Evolutionary conservation across 805 yeast species (phyloP).

Genomic region (Candida ipomoeae): DNA sequence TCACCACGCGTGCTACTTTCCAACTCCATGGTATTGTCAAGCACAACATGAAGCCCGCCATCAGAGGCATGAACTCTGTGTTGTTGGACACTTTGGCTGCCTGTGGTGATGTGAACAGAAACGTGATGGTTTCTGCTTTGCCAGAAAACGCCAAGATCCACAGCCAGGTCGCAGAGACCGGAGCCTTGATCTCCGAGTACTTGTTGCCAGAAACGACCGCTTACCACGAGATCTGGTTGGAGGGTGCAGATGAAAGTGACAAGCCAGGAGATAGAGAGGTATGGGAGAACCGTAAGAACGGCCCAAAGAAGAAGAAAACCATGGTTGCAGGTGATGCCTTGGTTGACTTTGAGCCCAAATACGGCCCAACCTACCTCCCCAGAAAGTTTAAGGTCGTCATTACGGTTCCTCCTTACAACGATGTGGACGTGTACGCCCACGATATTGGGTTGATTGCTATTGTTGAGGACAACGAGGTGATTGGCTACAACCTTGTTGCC

Average conservation of each 20-base stretch:
- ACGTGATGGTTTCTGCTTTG: conserved; percentile 87
- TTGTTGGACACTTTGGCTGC: conserved; percentile 95
- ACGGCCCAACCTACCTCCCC: conserved; percentile 84
- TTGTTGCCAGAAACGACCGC: conserved; percentile 90
- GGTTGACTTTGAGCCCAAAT: conserved; percentile 80
- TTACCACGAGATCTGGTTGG: conserved; percentile 94
- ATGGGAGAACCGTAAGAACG: conserved; percentile 64
- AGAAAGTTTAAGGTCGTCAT: conserved; percentile 94
- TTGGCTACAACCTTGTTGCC: conserved; percentile 83
- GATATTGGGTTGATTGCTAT: conserved; percentile 92
- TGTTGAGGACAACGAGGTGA: conserved; percentile 57
- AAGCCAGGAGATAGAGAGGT: conserved; percentile 58
- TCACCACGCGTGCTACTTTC: conserved; percentile 95
- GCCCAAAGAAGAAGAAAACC: conserved; percentile 77
- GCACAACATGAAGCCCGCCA: conserved; percentile 81
- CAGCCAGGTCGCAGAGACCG: conserved; percentile 61
- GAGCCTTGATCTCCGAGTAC: conserved; percentile 69
- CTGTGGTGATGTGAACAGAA: conserved; percentile 97
- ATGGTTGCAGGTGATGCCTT: conserved; percentile 83
- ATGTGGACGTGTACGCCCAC: conserved; percentile 93
- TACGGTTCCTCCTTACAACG: conserved; percentile 93
- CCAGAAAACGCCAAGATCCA: conserved; percentile 84
- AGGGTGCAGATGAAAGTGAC: conserved; percentile 75
- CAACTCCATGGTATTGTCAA: conserved; percentile 94
- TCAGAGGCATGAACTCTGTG: conserved; percentile 87